phyloP scores from a whole-genome alignment of 1,284 basidiomycete species.

The Thelephora terrestris region DNA sequence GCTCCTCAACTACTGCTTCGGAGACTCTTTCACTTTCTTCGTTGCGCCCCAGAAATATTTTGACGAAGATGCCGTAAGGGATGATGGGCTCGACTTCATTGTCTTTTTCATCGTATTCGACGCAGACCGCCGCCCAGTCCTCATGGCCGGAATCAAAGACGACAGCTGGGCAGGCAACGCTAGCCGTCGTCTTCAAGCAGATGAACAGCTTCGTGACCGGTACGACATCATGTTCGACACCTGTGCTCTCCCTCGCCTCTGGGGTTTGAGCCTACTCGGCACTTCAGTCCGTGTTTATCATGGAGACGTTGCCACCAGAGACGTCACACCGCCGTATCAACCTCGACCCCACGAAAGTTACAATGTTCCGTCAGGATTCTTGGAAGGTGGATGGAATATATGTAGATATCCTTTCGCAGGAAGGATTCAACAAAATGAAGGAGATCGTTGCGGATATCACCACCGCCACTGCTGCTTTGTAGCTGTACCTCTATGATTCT shows the following conservation, averaged over 20 bases:
- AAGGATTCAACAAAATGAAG: conserved; percentile 25
- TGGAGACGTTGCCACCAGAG: conserved; percentile 9
- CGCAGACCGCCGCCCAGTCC: conserved; percentile 9
- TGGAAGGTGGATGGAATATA: conserved; percentile 21
- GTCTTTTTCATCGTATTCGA: conserved; percentile 11
- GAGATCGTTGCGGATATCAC: conserved; percentile 23
- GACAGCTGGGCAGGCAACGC: conserved; percentile 13
- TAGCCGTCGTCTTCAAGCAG: conserved; percentile 13
- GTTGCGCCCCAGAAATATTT: conserved; percentile 11
- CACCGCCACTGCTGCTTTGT: conserved; percentile 4
- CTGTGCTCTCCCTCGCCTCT: conserved; percentile 14
- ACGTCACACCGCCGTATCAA: conserved; percentile 5
- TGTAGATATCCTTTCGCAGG: conserved; percentile 24
- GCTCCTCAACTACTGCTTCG: conserved; percentile 17
- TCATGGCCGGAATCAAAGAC: conserved; percentile 15
- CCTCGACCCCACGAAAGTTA: conserved; percentile 3
- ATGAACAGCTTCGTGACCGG: conserved; percentile 14
- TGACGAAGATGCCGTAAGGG: conserved; percentile 6
- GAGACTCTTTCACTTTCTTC: conserved; percentile 13
- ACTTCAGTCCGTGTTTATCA: conserved; percentile 17
- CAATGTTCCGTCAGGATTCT: conserved; percentile 12
- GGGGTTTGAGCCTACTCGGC: conserved; percentile 17
- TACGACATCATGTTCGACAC: conserved; percentile 14
- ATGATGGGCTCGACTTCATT: conserved; percentile 9
- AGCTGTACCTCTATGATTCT: no score